phyloP scores from a whole-genome alignment of 2,329 filamentous ascomycete genomes.

The Beauveria sp. region DNA sequence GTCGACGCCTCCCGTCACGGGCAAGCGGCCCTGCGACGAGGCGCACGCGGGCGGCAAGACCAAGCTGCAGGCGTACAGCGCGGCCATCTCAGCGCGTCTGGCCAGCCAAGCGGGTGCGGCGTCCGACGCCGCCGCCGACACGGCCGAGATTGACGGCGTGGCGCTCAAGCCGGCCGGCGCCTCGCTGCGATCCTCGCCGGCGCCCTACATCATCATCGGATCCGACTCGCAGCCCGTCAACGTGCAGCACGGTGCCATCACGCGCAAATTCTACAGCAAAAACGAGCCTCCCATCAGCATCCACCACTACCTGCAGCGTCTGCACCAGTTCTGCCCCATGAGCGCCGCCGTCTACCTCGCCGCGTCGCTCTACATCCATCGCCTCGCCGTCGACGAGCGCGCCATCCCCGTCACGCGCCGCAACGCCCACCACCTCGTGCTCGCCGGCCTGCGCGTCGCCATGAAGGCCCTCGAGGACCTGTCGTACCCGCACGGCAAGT shows the following conservation, averaged over 20 bases:
- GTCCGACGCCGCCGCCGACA: not conserved
- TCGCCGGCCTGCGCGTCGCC: constrained; percentile 78
- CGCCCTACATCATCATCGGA: constrained; percentile 56
- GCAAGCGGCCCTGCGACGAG: constrained; percentile 8
- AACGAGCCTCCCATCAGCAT: constrained; percentile 75
- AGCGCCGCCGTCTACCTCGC: constrained; percentile 90
- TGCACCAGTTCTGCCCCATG: constrained; percentile 89
- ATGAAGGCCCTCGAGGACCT: constrained; percentile 95
- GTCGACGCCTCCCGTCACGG: constrained; percentile 1
- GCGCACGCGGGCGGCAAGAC: constrained; percentile 4
- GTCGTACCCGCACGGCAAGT: constrained; percentile 74
- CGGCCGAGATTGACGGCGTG: constrained; percentile 39
- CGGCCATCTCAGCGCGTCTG: constrained; percentile 21
- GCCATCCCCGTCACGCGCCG: constrained; percentile 73
- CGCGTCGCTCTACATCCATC: constrained; percentile 78
- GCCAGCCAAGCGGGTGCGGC: constrained; percentile 14
- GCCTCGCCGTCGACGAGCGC: constrained; percentile 68
- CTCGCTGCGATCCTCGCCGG: constrained; percentile 18
- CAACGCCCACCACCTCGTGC: constrained; percentile 78
- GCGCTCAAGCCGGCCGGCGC: constrained; percentile 29
- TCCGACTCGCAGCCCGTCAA: constrained; percentile 65
- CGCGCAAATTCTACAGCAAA: constrained; percentile 89
- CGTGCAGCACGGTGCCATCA: constrained; percentile 76
- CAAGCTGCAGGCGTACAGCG: constrained; percentile 21
- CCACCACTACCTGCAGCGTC: constrained; percentile 74